Base-by-base conservation (phyloP, 306 rosid genomes). In the Inga leiocalycina region DNA sequence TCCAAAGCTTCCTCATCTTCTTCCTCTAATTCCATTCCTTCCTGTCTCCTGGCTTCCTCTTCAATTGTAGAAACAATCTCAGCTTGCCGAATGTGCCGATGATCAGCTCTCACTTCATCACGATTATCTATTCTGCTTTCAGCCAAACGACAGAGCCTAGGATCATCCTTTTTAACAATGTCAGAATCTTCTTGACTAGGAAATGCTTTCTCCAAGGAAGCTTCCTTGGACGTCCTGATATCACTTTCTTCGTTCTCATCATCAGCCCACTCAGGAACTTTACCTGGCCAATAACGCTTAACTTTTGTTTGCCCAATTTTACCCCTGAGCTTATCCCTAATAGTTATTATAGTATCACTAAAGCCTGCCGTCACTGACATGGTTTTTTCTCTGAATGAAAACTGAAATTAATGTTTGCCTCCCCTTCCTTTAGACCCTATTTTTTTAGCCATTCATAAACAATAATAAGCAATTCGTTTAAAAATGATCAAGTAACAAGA, bases 361-460 rank as follows among this genome's bases (percentile, higher is more conserved):
- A 96, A 97, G 72, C 99, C 99, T 14, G 99, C 99, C 3, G 98
- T 96, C 82, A 96, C 99, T 22, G 99, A 96, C 99, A 96, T 93
- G 6, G 71, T 79, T 49, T 82, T 82, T 19, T 75, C 66, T 46
- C n/a, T 77, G 48, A 44, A 41, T 19, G 61, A 83, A 81, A 71
- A 65, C 84, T 10, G 51, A 35, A 69, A 7, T 19, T 37, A 52
- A 9, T 10, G 7, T 49, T 75, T 35, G 8, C 15, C 32, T 68
- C 67, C 35, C 51, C 71, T 45, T 51, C 41, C 72, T 83, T 75
- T 52, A 73, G 83, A 89, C 73, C 87, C 89, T 86, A 30, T 24
- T 12, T 32, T 7, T 24, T 13, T 2, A 64, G 69, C 37, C 69
- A 64, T 62, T 62, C 68, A 30, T 16, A 17, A 11, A 69, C 74